Evolutionary conservation across 1,139 yeast genomes (phyloP).

Genomic region (Torulaspora pretoriensis): DNA sequence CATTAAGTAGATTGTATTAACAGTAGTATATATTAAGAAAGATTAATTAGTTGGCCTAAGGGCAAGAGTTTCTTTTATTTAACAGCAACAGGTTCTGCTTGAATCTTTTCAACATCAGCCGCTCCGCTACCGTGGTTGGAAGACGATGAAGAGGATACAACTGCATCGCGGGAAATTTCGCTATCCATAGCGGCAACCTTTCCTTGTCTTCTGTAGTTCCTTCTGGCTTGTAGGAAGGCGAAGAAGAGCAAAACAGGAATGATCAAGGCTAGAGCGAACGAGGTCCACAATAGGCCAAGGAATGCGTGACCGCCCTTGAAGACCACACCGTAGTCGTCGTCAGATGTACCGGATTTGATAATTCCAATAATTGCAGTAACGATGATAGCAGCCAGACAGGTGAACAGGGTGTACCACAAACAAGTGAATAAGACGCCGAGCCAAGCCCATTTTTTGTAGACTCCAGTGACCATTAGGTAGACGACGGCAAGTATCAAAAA

Average conservation of each 20-base stretch:
- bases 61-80: neutral
- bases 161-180: slow-evolving; percentile 6
- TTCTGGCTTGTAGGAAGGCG: slow-evolving; percentile 3
- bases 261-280: slow-evolving; percentile 28
- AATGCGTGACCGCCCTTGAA: slow-evolving; percentile 27
- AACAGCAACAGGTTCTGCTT: neutral
- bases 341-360: slow-evolving; percentile 33
- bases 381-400: slow-evolving; percentile 30
- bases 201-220: neutral
- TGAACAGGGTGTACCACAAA: slow-evolving; percentile 22
- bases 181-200: slow-evolving; percentile 12
- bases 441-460: slow-evolving; percentile 8
- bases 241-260: slow-evolving; percentile 13
- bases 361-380: slow-evolving; percentile 30
- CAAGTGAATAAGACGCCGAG: slow-evolving; percentile 7
- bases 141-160: slow-evolving; percentile 8
- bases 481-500: slow-evolving; percentile 14
- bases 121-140: slow-evolving; percentile 2
- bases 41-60: neutral
- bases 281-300: slow-evolving; percentile 33
- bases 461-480: slow-evolving; percentile 6
- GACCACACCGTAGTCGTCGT: slow-evolving; percentile 32
- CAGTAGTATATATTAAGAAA: too few relatives aligned
- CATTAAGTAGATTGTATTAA: too few relatives aligned
- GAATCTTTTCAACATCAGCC: slow-evolving; percentile 2